Conservation (phyloP, 306 rosid species). For the Vachellia collinsii region DNA sequence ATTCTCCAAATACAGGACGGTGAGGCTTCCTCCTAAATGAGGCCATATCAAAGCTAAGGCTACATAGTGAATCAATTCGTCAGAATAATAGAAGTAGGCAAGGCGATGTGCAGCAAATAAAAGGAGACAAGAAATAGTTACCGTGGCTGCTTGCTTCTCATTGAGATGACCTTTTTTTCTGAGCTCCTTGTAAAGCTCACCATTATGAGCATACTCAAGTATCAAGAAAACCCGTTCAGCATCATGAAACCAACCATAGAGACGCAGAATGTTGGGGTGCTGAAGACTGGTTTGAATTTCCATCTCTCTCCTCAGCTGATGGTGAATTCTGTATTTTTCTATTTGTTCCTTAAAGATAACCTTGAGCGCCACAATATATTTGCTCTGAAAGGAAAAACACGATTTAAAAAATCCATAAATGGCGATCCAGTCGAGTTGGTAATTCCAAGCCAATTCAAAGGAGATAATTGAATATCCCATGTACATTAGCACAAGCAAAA, state of each 20-base stretch:
- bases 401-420: background rate
- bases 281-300: constrained; percentile 10
- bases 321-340: background rate
- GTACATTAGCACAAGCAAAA: background rate
- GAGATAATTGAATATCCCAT: background rate
- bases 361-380: constrained; percentile 4
- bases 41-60: background rate
- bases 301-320: constrained; percentile 12
- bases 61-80: background rate
- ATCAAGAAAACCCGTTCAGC: constrained; percentile 8
- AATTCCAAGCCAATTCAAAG: background rate
- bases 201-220: constrained; percentile 11
- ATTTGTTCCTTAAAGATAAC: constrained; percentile 10
- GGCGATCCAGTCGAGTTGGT: background rate
- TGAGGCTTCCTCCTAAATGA: background rate
- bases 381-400: constrained; percentile 1
- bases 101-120: background rate
- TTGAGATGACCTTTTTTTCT: constrained; percentile 6
- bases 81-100: background rate
- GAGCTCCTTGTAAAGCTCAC: constrained; percentile 7
- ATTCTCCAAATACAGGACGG: background rate
- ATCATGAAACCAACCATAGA: constrained; percentile 10
- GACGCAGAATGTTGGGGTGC: constrained; percentile 6
- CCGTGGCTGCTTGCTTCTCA: constrained; percentile 21
- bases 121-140: background rate